Conservation (phyloP, 352 stramenopile genomes). For the Globisporangium orthogonon region DNA sequence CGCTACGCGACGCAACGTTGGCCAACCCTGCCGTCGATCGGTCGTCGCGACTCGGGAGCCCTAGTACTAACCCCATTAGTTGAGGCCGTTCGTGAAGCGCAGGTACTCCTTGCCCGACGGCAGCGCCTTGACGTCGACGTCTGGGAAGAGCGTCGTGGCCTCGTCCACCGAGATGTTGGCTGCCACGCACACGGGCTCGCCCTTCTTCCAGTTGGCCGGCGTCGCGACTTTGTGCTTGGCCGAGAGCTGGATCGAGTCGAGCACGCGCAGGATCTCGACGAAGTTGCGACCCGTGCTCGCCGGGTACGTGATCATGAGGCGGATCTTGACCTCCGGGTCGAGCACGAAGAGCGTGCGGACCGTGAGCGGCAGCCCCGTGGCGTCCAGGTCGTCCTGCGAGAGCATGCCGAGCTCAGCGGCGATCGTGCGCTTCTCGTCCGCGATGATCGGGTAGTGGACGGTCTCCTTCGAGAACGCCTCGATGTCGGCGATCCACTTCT, state of each 20-base stretch:
- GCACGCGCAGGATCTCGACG: slow-evolving; percentile 87
- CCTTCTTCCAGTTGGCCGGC: slow-evolving; percentile 64
- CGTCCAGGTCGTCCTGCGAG: slow-evolving; percentile 74
- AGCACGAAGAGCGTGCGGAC: slow-evolving; percentile 91
- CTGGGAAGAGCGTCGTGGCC: slow-evolving; percentile 54
- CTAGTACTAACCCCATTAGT: background rate
- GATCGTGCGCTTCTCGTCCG: slow-evolving; percentile 34
- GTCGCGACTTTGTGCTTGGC: slow-evolving; percentile 43
- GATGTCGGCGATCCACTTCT: slow-evolving; percentile 32
- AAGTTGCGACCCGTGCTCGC: slow-evolving; percentile 91
- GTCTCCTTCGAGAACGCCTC: slow-evolving; percentile 35
- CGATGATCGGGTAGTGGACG: slow-evolving; percentile 84
- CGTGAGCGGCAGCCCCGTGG: slow-evolving; percentile 72
- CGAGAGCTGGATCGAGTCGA: slow-evolving; percentile 84
- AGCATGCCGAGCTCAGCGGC: slow-evolving; percentile 86
- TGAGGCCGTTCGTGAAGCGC: slow-evolving; percentile 43
- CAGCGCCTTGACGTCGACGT: slow-evolving; percentile 45
- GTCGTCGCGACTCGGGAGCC: too few relatives aligned
- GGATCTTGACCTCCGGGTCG: slow-evolving; percentile 86
- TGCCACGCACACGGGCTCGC: slow-evolving; percentile 59
- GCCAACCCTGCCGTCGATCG: too few relatives aligned
- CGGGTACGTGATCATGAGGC: slow-evolving; percentile 90
- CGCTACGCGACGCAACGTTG: too few relatives aligned
- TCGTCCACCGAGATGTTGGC: slow-evolving; percentile 41
- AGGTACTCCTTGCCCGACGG: slow-evolving; percentile 74